These are phyloP conservation scores for Backusella liffmaniae DNA, from an alignment of 192 early-diverging fungal species.

Conservation along the genomic window DNA sequence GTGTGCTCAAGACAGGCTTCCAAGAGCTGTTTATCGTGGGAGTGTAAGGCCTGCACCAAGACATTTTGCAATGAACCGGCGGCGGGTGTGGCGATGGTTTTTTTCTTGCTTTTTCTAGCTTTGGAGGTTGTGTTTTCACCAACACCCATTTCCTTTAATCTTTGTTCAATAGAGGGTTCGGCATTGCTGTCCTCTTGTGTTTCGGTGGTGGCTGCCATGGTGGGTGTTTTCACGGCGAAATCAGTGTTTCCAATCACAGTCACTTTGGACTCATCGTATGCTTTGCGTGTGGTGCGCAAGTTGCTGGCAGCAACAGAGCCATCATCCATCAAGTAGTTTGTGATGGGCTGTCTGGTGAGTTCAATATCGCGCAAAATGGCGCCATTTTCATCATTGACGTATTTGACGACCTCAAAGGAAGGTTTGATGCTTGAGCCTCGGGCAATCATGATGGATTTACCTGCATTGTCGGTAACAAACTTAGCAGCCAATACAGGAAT, in stretches of 20 bases:
- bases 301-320: slow-evolving; percentile 37
- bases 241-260: slow-evolving; percentile 40
- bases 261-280: slow-evolving; percentile 51
- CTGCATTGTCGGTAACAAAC: slow-evolving; percentile 36
- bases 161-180: slow-evolving; percentile 44
- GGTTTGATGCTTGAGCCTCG: slow-evolving; percentile 53
- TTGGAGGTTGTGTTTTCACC: slow-evolving; percentile 14
- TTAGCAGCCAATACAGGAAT: slow-evolving; percentile 49
- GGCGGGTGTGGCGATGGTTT: slow-evolving; percentile 31
- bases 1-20: slow-evolving; percentile 45
- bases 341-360: slow-evolving; percentile 30
- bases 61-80: slow-evolving; percentile 52
- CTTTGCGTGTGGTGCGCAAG: slow-evolving; percentile 51
- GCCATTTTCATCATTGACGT: slow-evolving; percentile 34
- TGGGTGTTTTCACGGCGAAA: slow-evolving; percentile 36
- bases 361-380: slow-evolving; percentile 20
- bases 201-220: slow-evolving; percentile 14
- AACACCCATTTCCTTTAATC: slow-evolving; percentile 40
- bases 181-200: slow-evolving; percentile 15
- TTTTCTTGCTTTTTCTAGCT: slow-evolving; percentile 8
- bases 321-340: slow-evolving; percentile 47
- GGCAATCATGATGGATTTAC: slow-evolving; percentile 43
- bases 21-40: slow-evolving; percentile 46
- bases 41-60: slow-evolving; percentile 55
- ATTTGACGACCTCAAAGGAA: slow-evolving; percentile 48